Evolutionary conservation across 2,329 filamentous ascomycete genomes (phyloP), one percentile per base, ranked within the genome.

Genomic region (Cladorrhinum sp.): DNA sequence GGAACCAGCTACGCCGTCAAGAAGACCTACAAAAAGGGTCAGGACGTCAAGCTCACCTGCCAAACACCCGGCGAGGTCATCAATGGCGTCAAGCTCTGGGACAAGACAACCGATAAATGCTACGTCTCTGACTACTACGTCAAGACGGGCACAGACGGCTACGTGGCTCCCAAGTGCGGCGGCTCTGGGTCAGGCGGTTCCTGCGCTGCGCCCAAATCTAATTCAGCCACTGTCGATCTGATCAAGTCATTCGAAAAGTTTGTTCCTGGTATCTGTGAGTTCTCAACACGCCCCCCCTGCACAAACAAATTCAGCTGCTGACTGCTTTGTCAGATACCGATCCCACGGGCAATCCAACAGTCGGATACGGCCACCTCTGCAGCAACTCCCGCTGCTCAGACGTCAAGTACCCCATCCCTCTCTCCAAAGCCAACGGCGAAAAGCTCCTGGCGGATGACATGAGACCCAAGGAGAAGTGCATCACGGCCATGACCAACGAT

Each of bases 281-380:
- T 7, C 6, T 4, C 29, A 7, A 16, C 18, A 12, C 13, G 23
- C 1, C 7, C 2, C 16, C 16, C 2, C 23, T 12, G n/a, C n/a
- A n/a, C 12, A 45, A n/a, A 24, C 20, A 32, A 32, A 24, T 23
- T 57, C 10, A 9, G 18, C n/a, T 18, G 41, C 18, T 22, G 10
- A 45, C 16, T n/a, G 3, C 20, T 20, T 18, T 18, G 7, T 18
- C n/a, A 45, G 69, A 69, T 58, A 66, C 58, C 5, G 79, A 82
- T 61, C 76, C 78, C 18, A 74, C 75, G 50, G 79, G 79, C 25
- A 70, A 77, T 24, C 77, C 78, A 0, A 82, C 78, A 3, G 76
- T 82, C 0, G 80, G 80, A 2, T 81, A 81, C 62, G 80, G 80
- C 16, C 81, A 82, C 65, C 71, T 79, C 9, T 83, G 80, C 70